phyloP scores from a whole-genome alignment of 352 stramenopile genomes.

The Phytopythium cucurbitacearum region DNA sequence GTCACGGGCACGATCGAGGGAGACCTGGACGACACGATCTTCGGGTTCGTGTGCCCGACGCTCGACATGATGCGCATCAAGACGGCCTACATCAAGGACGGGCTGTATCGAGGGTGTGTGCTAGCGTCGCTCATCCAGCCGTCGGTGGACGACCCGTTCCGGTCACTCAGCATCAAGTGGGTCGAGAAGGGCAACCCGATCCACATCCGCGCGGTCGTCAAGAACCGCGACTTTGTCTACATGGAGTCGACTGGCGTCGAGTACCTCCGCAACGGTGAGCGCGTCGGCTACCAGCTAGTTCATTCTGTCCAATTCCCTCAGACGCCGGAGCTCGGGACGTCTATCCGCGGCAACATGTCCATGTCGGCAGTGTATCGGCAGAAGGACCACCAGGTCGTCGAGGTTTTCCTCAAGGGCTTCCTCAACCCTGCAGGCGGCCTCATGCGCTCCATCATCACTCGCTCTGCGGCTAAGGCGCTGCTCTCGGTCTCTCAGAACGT shows the following conservation, averaged over 20 bases:
- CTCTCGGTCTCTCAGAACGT: conserved; percentile 29
- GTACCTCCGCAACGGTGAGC: conserved; percentile 42
- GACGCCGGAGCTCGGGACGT: conserved; percentile 20
- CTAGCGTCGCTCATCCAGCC: conserved; percentile 29
- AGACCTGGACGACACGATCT: conserved; percentile 34
- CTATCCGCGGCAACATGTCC: conserved; percentile 44
- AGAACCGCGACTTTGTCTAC: conserved; percentile 52
- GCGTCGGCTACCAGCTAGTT: conserved; percentile 40
- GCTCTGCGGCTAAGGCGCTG: conserved; percentile 26
- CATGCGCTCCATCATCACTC: conserved; percentile 27
- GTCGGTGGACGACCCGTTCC: conserved; percentile 29
- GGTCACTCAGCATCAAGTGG: conserved; percentile 39
- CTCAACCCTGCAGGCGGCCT: conserved; percentile 26
- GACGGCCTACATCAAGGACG: conserved; percentile 37
- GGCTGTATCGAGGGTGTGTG: conserved; percentile 26
- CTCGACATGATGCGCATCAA: conserved; percentile 34
- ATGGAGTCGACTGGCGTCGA: conserved; percentile 38
- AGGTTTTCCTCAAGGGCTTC: conserved; percentile 43
- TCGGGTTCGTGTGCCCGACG: conserved; percentile 22
- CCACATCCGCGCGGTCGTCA: conserved; percentile 26
- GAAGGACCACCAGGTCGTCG: conserved; percentile 28
- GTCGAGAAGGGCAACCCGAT: conserved; percentile 26
- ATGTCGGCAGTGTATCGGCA: conserved; percentile 47
- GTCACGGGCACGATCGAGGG: conserved; percentile 27
- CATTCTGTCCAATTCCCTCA: conserved; percentile 52